Evolutionary conservation across 2,329 filamentous ascomycete species (phyloP).

Genomic region (Diaporthe capsici): DNA sequence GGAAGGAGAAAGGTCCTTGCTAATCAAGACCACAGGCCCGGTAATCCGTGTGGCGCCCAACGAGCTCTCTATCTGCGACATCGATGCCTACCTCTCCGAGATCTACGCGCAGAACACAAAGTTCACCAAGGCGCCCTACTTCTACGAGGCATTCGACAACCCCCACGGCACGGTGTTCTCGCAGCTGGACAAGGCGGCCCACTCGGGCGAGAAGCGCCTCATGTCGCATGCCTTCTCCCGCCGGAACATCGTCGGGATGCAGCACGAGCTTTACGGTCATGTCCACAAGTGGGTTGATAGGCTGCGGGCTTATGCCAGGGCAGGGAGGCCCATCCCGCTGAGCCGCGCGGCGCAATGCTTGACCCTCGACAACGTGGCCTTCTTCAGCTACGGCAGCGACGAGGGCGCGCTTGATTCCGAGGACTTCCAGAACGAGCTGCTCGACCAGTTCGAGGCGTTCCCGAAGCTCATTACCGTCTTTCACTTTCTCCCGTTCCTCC

Average conservation of each 20-base stretch:
- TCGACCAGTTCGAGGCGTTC: constrained; percentile 5
- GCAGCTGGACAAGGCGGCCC: neutral
- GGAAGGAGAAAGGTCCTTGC: neutral
- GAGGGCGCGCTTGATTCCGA: neutral
- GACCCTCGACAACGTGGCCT: neutral
- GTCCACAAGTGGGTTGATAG: neutral
- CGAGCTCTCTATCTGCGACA: constrained; percentile 1
- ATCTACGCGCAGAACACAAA: constrained; percentile 9
- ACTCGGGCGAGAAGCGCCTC: constrained; percentile 4
- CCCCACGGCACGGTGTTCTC: constrained; percentile 5
- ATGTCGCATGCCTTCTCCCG: constrained; percentile 15
- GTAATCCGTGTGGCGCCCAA: constrained; percentile 11
- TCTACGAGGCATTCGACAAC: constrained; percentile 5
- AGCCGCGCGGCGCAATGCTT: constrained; percentile 11
- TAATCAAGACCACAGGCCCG: neutral
- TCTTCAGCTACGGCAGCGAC: constrained; percentile 9
- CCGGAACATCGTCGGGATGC: constrained; percentile 7
- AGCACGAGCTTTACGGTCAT: constrained; percentile 1
- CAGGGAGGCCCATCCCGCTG: neutral
- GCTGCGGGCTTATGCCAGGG: neutral
- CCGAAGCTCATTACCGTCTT: neutral
- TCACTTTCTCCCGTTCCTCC: neutral
- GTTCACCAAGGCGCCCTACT: constrained; percentile 1
- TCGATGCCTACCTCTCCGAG: constrained; percentile 5
- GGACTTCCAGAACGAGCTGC: constrained; percentile 4